These are phyloP conservation scores for Psidium friedrichsthalianum DNA, from an alignment of 345 rosid species.

Conservation along the genomic window DNA sequence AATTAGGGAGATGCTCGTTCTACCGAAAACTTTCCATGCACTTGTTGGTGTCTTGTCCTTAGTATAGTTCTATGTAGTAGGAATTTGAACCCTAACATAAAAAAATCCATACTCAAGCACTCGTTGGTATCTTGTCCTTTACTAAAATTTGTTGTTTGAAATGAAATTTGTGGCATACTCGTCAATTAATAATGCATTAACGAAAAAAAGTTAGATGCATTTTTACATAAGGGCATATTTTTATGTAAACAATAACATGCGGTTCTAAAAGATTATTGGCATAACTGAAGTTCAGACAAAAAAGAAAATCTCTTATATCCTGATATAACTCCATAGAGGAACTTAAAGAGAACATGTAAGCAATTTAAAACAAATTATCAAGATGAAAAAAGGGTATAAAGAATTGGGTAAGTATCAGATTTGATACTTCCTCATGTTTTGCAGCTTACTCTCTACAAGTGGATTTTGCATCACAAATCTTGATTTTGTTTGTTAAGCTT, in stretches of 20 bases:
- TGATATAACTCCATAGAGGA: background rate
- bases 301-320: background rate
- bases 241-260: background rate
- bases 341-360: background rate
- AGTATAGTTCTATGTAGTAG: background rate
- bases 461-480: background rate
- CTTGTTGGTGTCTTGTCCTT: no score
- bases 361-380: background rate
- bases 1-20: background rate
- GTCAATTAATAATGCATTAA: background rate
- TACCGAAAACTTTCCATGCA: background rate
- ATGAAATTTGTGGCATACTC: background rate
- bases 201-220: background rate
- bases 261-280: background rate
- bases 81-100: background rate
- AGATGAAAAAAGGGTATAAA: background rate
- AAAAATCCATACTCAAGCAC: background rate
- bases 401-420: background rate
- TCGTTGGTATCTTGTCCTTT: background rate
- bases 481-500: background rate
- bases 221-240: background rate
- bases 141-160: background rate
- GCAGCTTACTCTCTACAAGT: background rate
- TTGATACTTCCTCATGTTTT: background rate
- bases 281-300: background rate